Conservation (phyloP, 306 rosid genomes). For the Prunus fruticosa region DNA sequence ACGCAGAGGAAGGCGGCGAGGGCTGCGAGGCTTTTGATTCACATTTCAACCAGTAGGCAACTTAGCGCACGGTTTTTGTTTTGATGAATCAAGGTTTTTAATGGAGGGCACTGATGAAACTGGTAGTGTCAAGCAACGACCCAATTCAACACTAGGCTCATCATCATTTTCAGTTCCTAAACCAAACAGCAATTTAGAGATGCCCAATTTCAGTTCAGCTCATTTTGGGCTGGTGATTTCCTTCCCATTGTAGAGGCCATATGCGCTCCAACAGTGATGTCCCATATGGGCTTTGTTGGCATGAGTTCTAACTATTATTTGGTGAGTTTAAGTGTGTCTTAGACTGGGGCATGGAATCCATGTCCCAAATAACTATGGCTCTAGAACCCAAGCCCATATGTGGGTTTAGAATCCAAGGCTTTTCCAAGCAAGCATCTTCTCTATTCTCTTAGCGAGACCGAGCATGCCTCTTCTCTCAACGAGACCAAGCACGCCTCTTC, state of each 20-base stretch:
- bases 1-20: too few relatives aligned
- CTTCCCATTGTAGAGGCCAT: conserved; percentile 80
- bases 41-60: not conserved
- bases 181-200: conserved; percentile 38
- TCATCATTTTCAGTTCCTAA: conserved; percentile 10
- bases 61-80: not conserved
- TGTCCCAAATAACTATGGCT: too few relatives aligned
- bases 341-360: too few relatives aligned
- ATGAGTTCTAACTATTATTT: too few relatives aligned
- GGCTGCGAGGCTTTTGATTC: not conserved
- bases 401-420: too few relatives aligned
- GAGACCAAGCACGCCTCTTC: too few relatives aligned
- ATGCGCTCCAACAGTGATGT: conserved; percentile 77
- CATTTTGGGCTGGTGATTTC: conserved; percentile 46
- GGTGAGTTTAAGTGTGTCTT: too few relatives aligned
- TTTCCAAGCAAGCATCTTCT: too few relatives aligned
- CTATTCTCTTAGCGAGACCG: too few relatives aligned
- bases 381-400: too few relatives aligned
- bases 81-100: not conserved
- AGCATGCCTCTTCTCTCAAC: too few relatives aligned
- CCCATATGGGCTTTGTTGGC: conserved; percentile 3
- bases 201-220: conserved; percentile 28
- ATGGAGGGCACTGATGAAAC: conserved; percentile 58
- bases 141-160: conserved; percentile 30
- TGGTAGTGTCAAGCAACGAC: conserved; percentile 27